phyloP scores from a whole-genome alignment of 176 grass and related monocot species.

The Avena eriantha region DNA sequence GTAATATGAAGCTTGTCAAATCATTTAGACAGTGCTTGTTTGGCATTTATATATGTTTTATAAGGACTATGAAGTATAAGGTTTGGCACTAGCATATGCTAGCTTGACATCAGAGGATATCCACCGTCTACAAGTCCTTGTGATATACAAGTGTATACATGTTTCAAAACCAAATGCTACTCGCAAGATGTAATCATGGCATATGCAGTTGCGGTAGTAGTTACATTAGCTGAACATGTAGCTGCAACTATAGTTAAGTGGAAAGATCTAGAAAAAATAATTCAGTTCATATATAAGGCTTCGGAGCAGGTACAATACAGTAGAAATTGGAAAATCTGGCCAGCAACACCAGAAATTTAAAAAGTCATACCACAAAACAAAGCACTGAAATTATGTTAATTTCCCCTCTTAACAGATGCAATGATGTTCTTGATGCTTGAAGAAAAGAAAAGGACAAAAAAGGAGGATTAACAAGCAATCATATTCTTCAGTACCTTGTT shows the following conservation, averaged over 20 bases:
- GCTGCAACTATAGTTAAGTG: background rate
- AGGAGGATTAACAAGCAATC: background rate
- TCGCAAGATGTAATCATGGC: background rate
- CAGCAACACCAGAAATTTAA: slow-evolving; percentile 26
- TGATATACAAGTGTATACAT: slow-evolving; percentile 8
- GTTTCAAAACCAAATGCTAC: slow-evolving; percentile 36
- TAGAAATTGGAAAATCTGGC: slow-evolving; percentile 5
- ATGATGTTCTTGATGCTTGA: slow-evolving; percentile 5
- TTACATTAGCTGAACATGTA: background rate
- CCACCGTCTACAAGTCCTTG: slow-evolving; percentile 38
- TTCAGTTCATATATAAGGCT: background rate
- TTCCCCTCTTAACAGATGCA: background rate
- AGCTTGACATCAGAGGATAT: background rate
- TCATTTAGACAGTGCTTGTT: slow-evolving; percentile 33
- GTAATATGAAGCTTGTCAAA: background rate
- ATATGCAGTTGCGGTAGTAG: background rate
- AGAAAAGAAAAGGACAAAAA: background rate
- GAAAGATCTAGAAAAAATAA: background rate
- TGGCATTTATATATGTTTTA: slow-evolving; percentile 45
- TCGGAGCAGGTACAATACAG: slow-evolving; percentile 12
- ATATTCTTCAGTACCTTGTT: slow-evolving; percentile 72
- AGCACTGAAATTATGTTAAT: slow-evolving; percentile 2
- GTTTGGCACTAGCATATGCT: background rate
- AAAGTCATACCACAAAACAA: background rate
- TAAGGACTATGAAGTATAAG: slow-evolving; percentile 30